Evolutionary conservation across 2,329 filamentous ascomycete genomes (phyloP), one percentile per base, ranked within the genome.

Genomic region (Colletotrichum kahawae): DNA sequence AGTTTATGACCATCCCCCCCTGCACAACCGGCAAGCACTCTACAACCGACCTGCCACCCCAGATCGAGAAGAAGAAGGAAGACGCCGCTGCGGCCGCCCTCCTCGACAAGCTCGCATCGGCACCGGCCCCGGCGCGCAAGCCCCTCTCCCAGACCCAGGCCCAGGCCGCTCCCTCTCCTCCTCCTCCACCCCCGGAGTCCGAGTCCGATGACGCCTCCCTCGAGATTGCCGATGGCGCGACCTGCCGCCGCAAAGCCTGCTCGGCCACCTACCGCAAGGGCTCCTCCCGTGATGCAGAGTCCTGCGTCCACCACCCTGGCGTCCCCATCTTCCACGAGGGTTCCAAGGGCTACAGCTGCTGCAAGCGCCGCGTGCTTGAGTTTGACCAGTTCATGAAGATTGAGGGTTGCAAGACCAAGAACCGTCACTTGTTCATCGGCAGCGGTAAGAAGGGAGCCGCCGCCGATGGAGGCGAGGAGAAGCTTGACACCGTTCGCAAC

Each of bases 301-400:
- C 91, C 76, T 99, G 97, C 82, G 89, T 95, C 62, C 93, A 98
- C 82, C 97, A 99, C 85, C 96, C 97, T 0, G 97, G 97, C 6
- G 92, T 90, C 27, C 95, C 97, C 29, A 93, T 99, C 78, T 99
- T 99, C 87, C 97, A 99, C 84, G 97, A 99, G 87, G 97, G 97
- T 43, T 98, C 95, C 86, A 99, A 99, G 88, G 97, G 97, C 2
- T 99, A 97, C 90, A 95, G 93, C 75, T 99, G 97, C 88, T 99
- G 97, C 87, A 98, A 98, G 90, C 90, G 95, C 80, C 91, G 95
- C 48, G 97, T 99, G 73, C 87, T 99, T 74, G 97, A 99, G 82
- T 99, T 99, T 84, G 96, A 99, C 83, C 94, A 98, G 84, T 99
- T 99, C 85, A 93, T 99, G 93, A 97, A 95, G 85, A 96, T 99